Base-by-base conservation (phyloP, 2,329 filamentous ascomycete species). In the Tolypocladium ophioglossoides region DNA sequence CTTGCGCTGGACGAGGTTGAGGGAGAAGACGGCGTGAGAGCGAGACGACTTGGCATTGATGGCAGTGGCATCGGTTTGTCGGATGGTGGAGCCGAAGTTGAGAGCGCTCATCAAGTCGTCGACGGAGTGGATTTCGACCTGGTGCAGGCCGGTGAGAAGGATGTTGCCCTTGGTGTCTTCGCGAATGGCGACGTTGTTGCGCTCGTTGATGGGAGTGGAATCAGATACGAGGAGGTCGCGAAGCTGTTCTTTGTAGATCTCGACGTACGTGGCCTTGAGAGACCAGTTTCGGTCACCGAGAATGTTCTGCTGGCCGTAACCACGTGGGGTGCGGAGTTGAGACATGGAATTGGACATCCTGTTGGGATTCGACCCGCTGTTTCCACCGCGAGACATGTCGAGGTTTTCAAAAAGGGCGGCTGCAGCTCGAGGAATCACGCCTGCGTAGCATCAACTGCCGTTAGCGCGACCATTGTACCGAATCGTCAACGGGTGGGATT, bases 41-140 rank as follows among this genome's bases (percentile, higher is more conserved):
- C 94, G 90, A 12, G 94, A 99, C 0, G 94, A 99, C 67, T 96
- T 92, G 46, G 92, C 94, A 67, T 99, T 99, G 66, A 97, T 94
- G 3, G 92, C 94, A 2, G 94, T 99, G 27, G 94, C 87, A 72
- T 99, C 94, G 0, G 94, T 99, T 68, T 99, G 94, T 57, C 94
- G 87, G 66, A 99, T 95, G 27, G 86, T 83, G 0, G 94, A 99
- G 22, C 94, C 94, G 65, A 95, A 92, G 68, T 91, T 94, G 54
- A 99, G 78, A 8, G 91, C 91, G 57, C 84, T 85, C 70, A 97
- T 82, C 50, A 99, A 75, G 68, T 99, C 94, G 6, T 97, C 91
- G 10, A 91, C 87, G 0, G 89, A 96, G 65, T 92, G 91, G 64
- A 99, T 89, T 16, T 89, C 84, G 39, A 96, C 81, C 67, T 96